Evolutionary conservation across 192 early-diverging fungal genomes (phyloP).

Genomic region (Umbelopsis sp.): DNA sequence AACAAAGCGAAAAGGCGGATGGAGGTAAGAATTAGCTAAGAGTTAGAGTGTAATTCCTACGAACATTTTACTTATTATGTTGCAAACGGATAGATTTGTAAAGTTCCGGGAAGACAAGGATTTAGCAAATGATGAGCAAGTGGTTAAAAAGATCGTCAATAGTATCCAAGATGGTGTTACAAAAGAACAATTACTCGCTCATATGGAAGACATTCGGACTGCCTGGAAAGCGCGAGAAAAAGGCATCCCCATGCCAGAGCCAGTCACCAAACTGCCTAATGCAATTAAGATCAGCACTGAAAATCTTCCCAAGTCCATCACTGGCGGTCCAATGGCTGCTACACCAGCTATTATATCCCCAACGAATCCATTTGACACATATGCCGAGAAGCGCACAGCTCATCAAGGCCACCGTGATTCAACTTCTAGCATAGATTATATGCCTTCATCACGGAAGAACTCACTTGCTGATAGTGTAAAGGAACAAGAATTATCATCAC

Average conservation of each 20-base stretch:
- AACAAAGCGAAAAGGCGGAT: conserved; percentile 48
- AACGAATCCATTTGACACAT: neutral
- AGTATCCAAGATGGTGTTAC: conserved; percentile 52
- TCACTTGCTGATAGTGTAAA: conserved; percentile 1
- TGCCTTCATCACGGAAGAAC: conserved; percentile 1
- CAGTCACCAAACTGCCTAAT: neutral
- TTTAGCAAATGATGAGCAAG: conserved; percentile 54
- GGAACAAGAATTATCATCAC: neutral
- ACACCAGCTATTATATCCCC: conserved; percentile 1
- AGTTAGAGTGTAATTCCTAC: no score
- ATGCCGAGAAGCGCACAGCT: neutral
- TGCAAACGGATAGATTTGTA: conserved; percentile 34
- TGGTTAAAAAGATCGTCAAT: conserved; percentile 45
- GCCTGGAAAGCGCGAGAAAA: conserved; percentile 46
- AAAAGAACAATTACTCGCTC: conserved; percentile 38
- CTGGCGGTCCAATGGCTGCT: neutral
- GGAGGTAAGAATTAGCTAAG: conserved; percentile 39
- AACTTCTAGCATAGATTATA: conserved; percentile 4
- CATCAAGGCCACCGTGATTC: conserved; percentile 7
- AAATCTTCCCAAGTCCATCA: neutral
- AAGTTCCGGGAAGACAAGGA: conserved; percentile 63
- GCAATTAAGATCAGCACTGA: conserved; percentile 3
- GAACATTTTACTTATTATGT: neutral
- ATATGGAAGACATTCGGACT: conserved; percentile 37
- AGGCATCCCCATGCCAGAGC: conserved; percentile 24